Percentiles rank a stretch among this genome's conserved stretches.
phyloP scores from a whole-genome alignment of 441 rosid genomes.

The Hura crepitans region DNA sequence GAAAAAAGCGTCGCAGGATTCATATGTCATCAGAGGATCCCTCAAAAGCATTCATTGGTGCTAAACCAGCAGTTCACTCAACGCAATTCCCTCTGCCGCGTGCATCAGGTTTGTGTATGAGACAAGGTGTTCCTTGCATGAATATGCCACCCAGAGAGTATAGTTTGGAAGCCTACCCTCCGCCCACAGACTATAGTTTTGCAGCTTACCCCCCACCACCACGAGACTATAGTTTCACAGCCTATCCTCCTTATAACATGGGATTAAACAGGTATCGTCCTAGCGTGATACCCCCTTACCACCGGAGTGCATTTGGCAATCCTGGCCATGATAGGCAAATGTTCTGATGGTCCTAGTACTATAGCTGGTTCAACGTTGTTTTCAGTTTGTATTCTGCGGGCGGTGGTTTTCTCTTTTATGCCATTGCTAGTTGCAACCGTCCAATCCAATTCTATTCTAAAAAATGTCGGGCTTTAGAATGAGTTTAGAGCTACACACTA shows the following conservation, averaged over 20 bases:
- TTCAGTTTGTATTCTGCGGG: too few relatives aligned
- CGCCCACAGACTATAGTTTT: too few relatives aligned
- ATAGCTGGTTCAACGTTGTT: not conserved
- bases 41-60: too few relatives aligned
- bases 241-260: not conserved
- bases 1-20: slow-evolving; percentile 20
- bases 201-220: too few relatives aligned
- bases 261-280: not conserved
- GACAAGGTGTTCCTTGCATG: slow-evolving; percentile 1
- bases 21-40: too few relatives aligned
- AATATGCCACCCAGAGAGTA: not conserved
- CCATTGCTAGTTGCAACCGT: too few relatives aligned
- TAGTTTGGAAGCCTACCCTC: slow-evolving; percentile 11
- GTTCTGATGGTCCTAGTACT: not conserved
- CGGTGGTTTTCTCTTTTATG: too few relatives aligned
- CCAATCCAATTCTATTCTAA: too few relatives aligned
- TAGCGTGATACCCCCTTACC: not conserved
- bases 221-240: too few relatives aligned
- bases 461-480: too few relatives aligned
- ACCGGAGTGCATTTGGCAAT: slow-evolving; percentile 1
- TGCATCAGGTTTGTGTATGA: not conserved
- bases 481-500: too few relatives aligned
- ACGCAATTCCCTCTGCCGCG: not conserved
- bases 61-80: not conserved
- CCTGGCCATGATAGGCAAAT: not conserved